Conservation (phyloP, 208 protist species). For the Crithidia thermophila region DNA sequence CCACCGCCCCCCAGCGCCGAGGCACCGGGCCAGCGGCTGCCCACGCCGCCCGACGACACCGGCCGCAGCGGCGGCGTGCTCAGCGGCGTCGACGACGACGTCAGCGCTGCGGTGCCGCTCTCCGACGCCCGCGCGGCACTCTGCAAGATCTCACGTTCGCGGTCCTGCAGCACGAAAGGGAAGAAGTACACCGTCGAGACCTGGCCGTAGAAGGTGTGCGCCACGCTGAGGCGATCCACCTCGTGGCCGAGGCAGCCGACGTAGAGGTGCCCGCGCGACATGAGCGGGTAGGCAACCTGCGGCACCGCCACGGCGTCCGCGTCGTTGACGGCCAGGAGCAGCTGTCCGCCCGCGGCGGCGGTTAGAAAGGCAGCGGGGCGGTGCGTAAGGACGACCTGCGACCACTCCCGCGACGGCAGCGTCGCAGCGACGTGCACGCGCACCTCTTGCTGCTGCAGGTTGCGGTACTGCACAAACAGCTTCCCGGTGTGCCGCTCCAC, state of each 20-base stretch:
- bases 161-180: constrained; percentile 37
- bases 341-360: constrained; percentile 31
- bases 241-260: constrained; percentile 64
- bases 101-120: constrained; percentile 7
- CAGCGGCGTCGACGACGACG: constrained; percentile 2
- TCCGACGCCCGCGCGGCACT: constrained; percentile 6
- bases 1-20: constrained; percentile 6
- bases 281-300: constrained; percentile 51
- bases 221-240: constrained; percentile 47
- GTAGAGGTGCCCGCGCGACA: constrained; percentile 54
- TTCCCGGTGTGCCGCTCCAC: constrained; percentile 23
- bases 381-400: constrained; percentile 25
- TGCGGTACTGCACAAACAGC: constrained; percentile 37
- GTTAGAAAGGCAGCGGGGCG: constrained; percentile 25
- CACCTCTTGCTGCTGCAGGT: constrained; percentile 33
- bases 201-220: constrained; percentile 65
- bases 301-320: constrained; percentile 27
- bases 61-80: constrained; percentile 9
- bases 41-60: background rate
- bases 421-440: constrained; percentile 18
- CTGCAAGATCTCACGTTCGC: constrained; percentile 29
- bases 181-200: constrained; percentile 75
- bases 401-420: constrained; percentile 31
- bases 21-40: background rate
- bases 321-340: constrained; percentile 60